Base-by-base conservation (phyloP, 805 yeast species). In the Barnettozyma populi region DNA sequence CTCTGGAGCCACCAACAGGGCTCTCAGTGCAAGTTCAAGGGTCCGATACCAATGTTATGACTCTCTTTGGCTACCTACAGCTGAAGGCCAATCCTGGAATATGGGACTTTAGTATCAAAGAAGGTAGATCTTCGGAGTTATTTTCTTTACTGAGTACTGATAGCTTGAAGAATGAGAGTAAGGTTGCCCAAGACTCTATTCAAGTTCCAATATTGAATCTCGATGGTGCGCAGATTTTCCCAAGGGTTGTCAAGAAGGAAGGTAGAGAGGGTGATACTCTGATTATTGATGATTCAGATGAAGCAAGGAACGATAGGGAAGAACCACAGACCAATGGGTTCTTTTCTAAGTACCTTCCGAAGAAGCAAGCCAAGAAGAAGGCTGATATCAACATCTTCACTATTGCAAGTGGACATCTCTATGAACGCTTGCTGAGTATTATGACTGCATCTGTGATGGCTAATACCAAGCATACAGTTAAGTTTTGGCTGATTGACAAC, bases 401-500 rank as follows among this genome's bases (percentile, higher is more conserved):
- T 0, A 82, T 88, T 37, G 92, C 95, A 0, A 81, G 90, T 53
- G 96, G 96, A 0, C 88, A 81, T 53, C 64, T 81, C 35, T 87
- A 88, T 62, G 96, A 88, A 61, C 68, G 88, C 51, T 75, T 88
- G 42, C 57, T 84, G 48, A 73, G 84, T 14, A 84, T 84, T n/a
- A 88, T 88, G 96, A 82, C 83, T 46, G 79, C 79, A 1, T 84
- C 94, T 4, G 90, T 87, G 2, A 79, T 78, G 77, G 69, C 70
- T 24, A 80, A 84, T 53, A 78, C 89, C 3, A 68, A 79, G 1
- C 79, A 78, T 44, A 70, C 81, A 0, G 82, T 88, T 24, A 86
- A 84, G 61, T 86, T 90, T 61, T 90, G 97, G 97, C 68, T 92
- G 13, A 73, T 90, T 51, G 95, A 88, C 53, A 84, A 86, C 63